A percentile compares a stretch with the other conserved stretches of the same genome.
These are phyloP conservation scores for Ustilaginoidea virens DNA, from an alignment of 2,329 filamentous ascomycete species.

Conservation along the genomic window DNA sequence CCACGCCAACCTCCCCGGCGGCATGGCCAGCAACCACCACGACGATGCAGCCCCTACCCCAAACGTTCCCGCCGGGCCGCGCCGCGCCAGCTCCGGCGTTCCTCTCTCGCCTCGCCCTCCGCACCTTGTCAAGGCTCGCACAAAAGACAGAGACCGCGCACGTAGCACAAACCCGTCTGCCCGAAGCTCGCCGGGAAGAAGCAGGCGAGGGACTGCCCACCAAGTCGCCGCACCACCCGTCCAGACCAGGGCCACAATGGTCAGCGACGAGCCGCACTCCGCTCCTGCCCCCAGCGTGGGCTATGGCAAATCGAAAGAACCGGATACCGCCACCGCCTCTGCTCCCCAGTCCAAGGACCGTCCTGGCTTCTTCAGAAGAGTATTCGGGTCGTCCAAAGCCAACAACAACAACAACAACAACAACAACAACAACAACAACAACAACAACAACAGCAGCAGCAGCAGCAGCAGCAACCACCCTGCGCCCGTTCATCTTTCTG, in stretches of 20 bases:
- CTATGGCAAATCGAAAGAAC: conserved; percentile 43
- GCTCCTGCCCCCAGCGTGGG: conserved; percentile 43
- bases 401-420: conserved; percentile 8
- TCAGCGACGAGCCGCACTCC: conserved; percentile 28
- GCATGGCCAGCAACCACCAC: conserved; percentile 42
- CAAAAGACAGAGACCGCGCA: conserved; percentile 35
- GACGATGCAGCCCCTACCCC: conserved; percentile 78
- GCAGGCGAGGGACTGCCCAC: conserved; percentile 13
- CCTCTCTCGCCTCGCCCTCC: conserved; percentile 23
- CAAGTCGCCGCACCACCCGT: conserved; percentile 10
- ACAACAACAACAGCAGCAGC: no score
- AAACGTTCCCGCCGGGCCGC: conserved; percentile 66
- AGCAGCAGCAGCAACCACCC: no score
- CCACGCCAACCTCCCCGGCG: conserved; percentile 33
- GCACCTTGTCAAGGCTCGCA: conserved; percentile 21
- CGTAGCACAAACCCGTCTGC: conserved; percentile 41
- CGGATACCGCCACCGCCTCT: conserved; percentile 28
- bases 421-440: no score
- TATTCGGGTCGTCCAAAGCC: conserved; percentile 62
- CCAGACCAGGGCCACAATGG: conserved; percentile 12
- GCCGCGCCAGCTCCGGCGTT: conserved; percentile 25
- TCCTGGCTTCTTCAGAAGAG: conserved; percentile 81
- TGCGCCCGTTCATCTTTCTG: no score
- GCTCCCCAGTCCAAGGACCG: conserved; percentile 44
- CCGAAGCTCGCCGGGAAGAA: conserved; percentile 26